Base-by-base conservation (phyloP, 352 stramenopile species). In the Plasmopara halstedii region DNA sequence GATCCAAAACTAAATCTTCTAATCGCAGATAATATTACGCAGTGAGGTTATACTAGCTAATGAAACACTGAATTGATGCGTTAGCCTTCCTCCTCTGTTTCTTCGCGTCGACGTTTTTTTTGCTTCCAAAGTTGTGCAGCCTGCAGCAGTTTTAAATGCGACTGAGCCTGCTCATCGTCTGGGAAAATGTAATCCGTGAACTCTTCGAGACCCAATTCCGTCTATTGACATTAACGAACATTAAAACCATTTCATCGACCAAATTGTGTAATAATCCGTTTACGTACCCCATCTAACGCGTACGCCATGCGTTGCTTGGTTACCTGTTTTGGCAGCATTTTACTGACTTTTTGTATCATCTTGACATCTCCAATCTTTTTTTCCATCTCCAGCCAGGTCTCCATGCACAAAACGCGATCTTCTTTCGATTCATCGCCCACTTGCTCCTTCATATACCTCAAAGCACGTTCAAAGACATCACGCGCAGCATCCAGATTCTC, bases 181-280 rank as follows among this genome's bases (percentile, higher is more conserved):
- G 96, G 95, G 78, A 99, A 99, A 42, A 98, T 79, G 62, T 98
- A 99, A 61, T 99, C 97, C 43, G 95, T 98, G 79, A 98, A 99
- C 59, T 99, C 95, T 67, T 99, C 96, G 77, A 91, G 81, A 3
- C 79, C 95, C 80, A 82, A 73, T 67, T 79, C 90, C 72, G 68
- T 83, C 78, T 90, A 54, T 10, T 9, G 25, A 22, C 18, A 37
- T 4, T 17, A 42, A 53, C n/a, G 7, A 46, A 40, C 43, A 22
- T 46, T 68, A 35, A 67, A 33, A 22, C 57, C 14, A 36, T 63
- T 10, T 4, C 2, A 23, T 15, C 44, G n/a, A 43, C 8, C 29
- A 13, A 10, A 35, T 4, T 14, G 17, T 46, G 40, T 14, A 34
- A 46, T 33, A 1, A 6, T 34, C 42, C 19, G 10, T 19, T 41